Base-by-base conservation (phyloP, 2,329 filamentous ascomycete species). In the Metarhizium humberi region DNA sequence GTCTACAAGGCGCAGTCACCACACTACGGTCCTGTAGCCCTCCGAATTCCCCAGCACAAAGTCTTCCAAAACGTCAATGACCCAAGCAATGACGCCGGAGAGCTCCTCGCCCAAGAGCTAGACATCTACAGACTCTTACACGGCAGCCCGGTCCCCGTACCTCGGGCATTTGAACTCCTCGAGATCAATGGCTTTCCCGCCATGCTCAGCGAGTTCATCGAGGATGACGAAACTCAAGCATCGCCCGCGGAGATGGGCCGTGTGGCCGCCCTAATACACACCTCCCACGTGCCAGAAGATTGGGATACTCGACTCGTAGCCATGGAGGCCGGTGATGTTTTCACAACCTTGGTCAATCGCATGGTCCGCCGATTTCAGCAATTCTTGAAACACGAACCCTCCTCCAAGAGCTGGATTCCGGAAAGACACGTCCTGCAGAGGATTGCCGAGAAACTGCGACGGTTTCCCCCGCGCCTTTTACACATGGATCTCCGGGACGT, bases 401-500 rank as follows among this genome's bases (percentile, higher is more conserved):
- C 20, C 3, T 46, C 57, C 5, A 32, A 46, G 20, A 34, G 29
- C 14, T 60, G 56, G 55, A 53, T 56, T 29, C 45, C 45, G 1
- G 20, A n/a, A 6, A 36, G 50, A 29, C 42, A 30, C 16, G 48
- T 51, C 4, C 53, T 60, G 11, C 32, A 46, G 16, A 32, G 25
- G 11, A 49, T 56, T 36, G 58, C 56, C 25, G 25, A 25, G 25
- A 25, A 25, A 25, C 25, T 25, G 25, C 25, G 25, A 4, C 25
- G 25, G 25, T 25, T 25, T 4, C 25, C 25, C 1, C 25, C 25
- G 34, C 54, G 54, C 34, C 53, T 59, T 36, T 53, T 60, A 47
- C 60, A 61, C 51, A 58, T 60, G 60, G 60, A 61, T 25, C 40
- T 60, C 16, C 58, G 60, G 6, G 53, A 55, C 40, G 58, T 51